phyloP scores from a whole-genome alignment of 2,329 filamentous ascomycete species.

The Stachybotrys elegans region DNA sequence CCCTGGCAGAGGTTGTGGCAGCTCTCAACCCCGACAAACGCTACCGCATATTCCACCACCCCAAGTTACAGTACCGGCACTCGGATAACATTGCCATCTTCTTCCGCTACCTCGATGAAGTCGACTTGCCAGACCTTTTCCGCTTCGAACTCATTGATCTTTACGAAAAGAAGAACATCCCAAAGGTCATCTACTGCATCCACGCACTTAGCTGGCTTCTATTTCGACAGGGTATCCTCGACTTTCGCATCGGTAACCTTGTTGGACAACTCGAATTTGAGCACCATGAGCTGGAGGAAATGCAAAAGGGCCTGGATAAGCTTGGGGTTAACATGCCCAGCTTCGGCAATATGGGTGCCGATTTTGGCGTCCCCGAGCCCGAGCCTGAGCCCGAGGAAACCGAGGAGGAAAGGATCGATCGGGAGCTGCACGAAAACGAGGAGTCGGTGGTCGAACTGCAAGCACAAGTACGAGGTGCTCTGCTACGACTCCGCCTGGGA shows the following conservation, averaged over 20 bases:
- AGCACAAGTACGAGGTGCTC: conserved; percentile 76
- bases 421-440: conserved; percentile 77
- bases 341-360: conserved; percentile 95
- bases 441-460: conserved; percentile 72
- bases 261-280: conserved; percentile 97
- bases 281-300: conserved; percentile 93
- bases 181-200: conserved; percentile 98
- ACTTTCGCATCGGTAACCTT: conserved; percentile 93
- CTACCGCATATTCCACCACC: conserved; percentile 78
- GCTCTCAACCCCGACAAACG: conserved; percentile 73
- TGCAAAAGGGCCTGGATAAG: conserved; percentile 94
- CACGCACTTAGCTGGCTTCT: conserved; percentile 97
- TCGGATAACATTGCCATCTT: conserved; percentile 98
- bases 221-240: conserved; percentile 88
- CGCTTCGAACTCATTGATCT: conserved; percentile 95
- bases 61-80: conserved; percentile 86
- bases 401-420: conserved; percentile 81
- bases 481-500: conserved; percentile 72
- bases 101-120: conserved; percentile 86
- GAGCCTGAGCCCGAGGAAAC: conserved; percentile 76
- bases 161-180: conserved; percentile 99
- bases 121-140: conserved; percentile 91
- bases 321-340: conserved; percentile 94
- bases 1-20: conserved; percentile 88
- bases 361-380: conserved; percentile 77